Evolutionary conservation across 2,329 filamentous ascomycete species (phyloP), one percentile per base, ranked within the genome.

Genomic region (Colletotrichum gigasporum): DNA sequence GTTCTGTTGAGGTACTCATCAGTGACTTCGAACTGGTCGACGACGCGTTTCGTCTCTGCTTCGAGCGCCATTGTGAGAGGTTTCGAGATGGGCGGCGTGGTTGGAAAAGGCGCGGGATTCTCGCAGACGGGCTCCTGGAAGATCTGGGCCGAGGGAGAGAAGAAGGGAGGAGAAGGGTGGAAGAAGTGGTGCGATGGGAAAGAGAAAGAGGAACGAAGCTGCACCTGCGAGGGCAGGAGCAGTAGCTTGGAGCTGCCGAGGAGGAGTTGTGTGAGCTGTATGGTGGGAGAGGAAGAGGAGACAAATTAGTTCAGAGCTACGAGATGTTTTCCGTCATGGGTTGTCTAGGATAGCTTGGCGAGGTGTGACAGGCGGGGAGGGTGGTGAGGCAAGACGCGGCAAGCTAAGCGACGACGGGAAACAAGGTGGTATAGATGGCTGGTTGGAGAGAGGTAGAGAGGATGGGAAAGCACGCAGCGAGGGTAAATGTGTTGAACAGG

Each of bases 21-120:
- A 65, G 88, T 84, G 79, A 94, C 95, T 57, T 97, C 92, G 80
- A 98, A 98, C 78, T 96, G 88, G 71, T 87, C 87, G 72, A 92
- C 91, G 73, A 97, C 88, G 74, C 87, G 88, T 84, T 90, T 89
- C 64, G 94, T 93, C 79, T 95, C 91, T 67, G 89, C 85, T 67
- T 80, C 80, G 67, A 91, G 82, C 64, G 84, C 80, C 88, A 91
- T 91, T 70, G 81, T 82, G 79, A 83, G 81, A 59, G 83, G 82
- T 76, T 75, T 78, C 42, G 87, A 89, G 55, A 83, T 80, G 12
- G 87, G 86, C 32, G 83, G 79, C 41, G 79, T 71, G 16, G 83
- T 85, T 44, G 84, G 80, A 72, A 90, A 89, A 42, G 84, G 82
- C 53, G 78, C 79, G 55, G 80, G 82, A 61, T 83, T 85, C 70